Conservation (phyloP, 2,329 filamentous ascomycete species). For the Hymenoscyphus albidus region DNA sequence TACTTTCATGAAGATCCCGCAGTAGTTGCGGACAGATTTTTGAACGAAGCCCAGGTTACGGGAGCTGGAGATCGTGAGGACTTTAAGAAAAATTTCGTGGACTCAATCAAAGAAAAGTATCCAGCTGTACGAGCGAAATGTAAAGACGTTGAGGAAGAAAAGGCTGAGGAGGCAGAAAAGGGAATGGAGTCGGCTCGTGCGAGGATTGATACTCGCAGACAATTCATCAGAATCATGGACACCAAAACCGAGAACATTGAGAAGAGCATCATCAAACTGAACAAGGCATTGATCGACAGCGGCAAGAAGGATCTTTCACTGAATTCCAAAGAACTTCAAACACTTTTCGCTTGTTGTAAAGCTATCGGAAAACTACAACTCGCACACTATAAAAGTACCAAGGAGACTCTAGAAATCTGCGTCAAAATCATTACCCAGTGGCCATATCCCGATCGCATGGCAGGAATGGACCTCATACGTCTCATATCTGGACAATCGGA, state of each 20-base stretch:
- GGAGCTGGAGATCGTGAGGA: too few relatives aligned
- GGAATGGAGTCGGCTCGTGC: conserved; percentile 31
- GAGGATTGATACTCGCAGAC: conserved; percentile 70
- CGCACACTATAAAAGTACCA: conserved; percentile 43
- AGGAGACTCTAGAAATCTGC: conserved; percentile 57
- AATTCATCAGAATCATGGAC: conserved; percentile 72
- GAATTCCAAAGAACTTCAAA: conserved; percentile 65
- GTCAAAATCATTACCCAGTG: conserved; percentile 72
- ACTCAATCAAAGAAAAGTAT: background rate
- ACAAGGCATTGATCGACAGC: conserved; percentile 65
- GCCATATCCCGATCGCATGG: conserved; percentile 76
- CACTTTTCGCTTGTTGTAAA: conserved; percentile 57
- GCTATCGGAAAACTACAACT: conserved; percentile 55
- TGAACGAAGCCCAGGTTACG: too few relatives aligned
- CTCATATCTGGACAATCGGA: conserved; percentile 67
- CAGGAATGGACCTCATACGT: conserved; percentile 83
- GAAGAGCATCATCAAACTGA: conserved; percentile 73
- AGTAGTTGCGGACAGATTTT: too few relatives aligned
- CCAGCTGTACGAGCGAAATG: background rate
- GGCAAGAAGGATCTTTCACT: conserved; percentile 72
- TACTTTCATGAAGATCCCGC: too few relatives aligned
- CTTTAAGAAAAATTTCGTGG: background rate
- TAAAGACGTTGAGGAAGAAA: background rate
- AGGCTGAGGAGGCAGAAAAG: background rate
- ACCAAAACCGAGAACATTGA: conserved; percentile 69